Evolutionary conservation across 2,329 filamentous ascomycete species (phyloP), one percentile per base, ranked within the genome.

Genomic region (Aspergillus hiratsukae): DNA sequence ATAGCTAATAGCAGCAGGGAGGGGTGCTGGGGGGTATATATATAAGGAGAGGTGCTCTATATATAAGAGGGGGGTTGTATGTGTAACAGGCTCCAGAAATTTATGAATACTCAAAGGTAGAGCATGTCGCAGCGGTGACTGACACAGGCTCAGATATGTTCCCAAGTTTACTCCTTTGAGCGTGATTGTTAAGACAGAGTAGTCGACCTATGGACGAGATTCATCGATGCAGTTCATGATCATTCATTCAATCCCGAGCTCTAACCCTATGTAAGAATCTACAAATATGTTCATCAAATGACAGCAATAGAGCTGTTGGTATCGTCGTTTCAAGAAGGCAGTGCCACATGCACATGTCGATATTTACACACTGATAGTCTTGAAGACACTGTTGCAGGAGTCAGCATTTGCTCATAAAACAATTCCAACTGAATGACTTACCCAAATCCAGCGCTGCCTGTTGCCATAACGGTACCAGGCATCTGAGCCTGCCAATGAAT

Each of bases 401-500:
- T 29, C 45, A 23, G 37, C 10, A 4, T 65, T 67, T 70, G 64
- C 51, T 59, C 50, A 4, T 31, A 29, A 25, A 54, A 48, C 21
- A 41, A 28, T 11, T 46, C 2, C 21, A 23, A 23, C 31, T 35
- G 7, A 23, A 53, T 50, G 25, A 76, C 80, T 66, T 75, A 82
- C 80, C 83, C 83, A 75, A 99, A 97, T 52, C 86, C 86, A 75
- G 87, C 87, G 68, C 91, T 88, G 9, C 94, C 94, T 0, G 94
- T 99, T 1, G 91, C 91, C 76, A 97, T 87, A 59, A 97, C 77
- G 35, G 86, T 87, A 29, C 94, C 94, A 0, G 91, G 89, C 71
- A 97, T 96, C 78, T 99, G 94, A 35, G 89, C 89, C 77, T 97
- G 93, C 93, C 94, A 99, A 77, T 99, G 94, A 40, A 92, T 78